Conservation (phyloP, 169 alveolate genomes). For the Plasmodium ovale region DNA sequence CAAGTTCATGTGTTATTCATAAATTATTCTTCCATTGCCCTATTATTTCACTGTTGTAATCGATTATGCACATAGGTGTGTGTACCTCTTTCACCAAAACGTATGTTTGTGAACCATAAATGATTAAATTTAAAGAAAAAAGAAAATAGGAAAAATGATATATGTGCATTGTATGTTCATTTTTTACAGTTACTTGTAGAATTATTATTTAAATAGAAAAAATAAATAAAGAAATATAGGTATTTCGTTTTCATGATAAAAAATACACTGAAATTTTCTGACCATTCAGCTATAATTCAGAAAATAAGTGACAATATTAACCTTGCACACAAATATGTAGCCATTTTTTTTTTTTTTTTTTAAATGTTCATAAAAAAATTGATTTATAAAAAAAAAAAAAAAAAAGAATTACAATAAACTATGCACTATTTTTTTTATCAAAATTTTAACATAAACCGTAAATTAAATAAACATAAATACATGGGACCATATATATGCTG, state of each 20-base stretch:
- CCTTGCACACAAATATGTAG: conserved; percentile 18
- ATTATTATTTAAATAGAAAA: conserved; percentile 24
- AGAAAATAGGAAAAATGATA: background rate
- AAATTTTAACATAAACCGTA: background rate
- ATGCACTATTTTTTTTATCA: background rate
- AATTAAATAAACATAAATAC: background rate
- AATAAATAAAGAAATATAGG: background rate
- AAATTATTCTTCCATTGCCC: background rate
- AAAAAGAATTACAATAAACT: background rate
- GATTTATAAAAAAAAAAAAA: conserved; percentile 15
- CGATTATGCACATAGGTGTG: conserved; percentile 75
- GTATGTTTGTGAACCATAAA: background rate
- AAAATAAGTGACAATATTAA: conserved; percentile 7
- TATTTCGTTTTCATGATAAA: background rate
- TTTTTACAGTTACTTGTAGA: conserved; percentile 29
- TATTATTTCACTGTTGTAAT: background rate
- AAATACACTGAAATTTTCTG: conserved; percentile 5
- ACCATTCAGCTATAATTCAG: background rate
- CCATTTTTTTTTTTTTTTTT: conserved; percentile 2
- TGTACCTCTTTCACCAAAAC: background rate
- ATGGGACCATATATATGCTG: background rate
- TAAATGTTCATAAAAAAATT: background rate
- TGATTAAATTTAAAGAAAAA: background rate
- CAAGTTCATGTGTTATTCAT: conserved; percentile 10
- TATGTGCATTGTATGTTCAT: conserved; percentile 12